These are phyloP conservation scores for Fusarium sp. DNA, from an alignment of 2,329 filamentous ascomycete genomes.

Conservation along the genomic window DNA sequence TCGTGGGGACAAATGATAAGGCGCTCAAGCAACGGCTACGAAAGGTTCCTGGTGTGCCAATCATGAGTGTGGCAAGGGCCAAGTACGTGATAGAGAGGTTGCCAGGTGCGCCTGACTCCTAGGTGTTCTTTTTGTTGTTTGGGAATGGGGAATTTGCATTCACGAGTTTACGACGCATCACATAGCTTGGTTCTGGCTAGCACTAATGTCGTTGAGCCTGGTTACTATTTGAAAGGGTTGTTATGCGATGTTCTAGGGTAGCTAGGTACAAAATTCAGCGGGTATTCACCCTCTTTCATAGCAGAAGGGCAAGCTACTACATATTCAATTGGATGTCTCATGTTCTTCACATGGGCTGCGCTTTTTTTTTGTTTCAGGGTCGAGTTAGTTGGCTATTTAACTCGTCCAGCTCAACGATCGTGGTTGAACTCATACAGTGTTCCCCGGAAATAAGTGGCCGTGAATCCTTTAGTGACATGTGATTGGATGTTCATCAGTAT, in stretches of 20 bases:
- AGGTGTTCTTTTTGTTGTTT: constrained; percentile 18
- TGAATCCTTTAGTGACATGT: neutral
- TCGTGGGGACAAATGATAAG: constrained; percentile 80
- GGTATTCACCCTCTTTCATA: neutral
- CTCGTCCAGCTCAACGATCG: neutral
- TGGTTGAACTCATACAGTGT: too few relatives aligned
- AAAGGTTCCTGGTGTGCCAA: constrained; percentile 74
- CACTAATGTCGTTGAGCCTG: neutral
- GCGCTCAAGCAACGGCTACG: constrained; percentile 84
- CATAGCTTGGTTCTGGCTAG: neutral
- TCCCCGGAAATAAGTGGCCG: neutral
- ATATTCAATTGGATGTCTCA: neutral
- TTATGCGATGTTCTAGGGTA: neutral
- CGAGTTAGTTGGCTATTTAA: too few relatives aligned
- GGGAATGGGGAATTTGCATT: constrained; percentile 24
- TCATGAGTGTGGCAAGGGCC: constrained; percentile 83
- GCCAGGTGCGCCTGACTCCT: constrained; percentile 78
- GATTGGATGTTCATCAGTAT: neutral
- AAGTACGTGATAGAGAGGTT: constrained; percentile 96
- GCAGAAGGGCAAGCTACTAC: neutral
- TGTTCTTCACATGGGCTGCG: neutral
- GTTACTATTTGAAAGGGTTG: neutral
- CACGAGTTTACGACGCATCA: constrained; percentile 26
- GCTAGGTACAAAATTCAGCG: neutral
- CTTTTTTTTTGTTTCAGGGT: neutral